Percentiles rank a stretch among this genome's conserved stretches.
phyloP scores from a whole-genome alignment of 2,329 filamentous ascomycete genomes.

The Neonectria punicea region DNA sequence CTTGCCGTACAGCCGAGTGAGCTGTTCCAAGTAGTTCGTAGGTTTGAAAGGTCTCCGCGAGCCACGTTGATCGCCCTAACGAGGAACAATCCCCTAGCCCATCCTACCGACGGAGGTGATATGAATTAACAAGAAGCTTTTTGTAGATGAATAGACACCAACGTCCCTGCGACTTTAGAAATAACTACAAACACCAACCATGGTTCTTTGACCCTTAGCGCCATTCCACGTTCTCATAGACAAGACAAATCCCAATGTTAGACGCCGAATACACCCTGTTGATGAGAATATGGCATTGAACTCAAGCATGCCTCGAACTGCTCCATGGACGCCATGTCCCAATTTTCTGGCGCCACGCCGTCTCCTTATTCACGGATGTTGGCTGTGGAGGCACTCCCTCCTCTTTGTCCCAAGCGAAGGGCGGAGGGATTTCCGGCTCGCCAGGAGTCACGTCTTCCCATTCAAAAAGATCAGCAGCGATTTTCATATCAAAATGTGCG shows the following conservation, averaged over 20 bases:
- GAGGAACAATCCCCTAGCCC: background rate
- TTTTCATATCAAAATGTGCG: background rate
- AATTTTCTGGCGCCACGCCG: background rate
- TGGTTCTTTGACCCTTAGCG: background rate
- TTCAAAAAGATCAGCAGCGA: background rate
- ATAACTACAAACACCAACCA: background rate
- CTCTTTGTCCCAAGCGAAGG: too few species aligned
- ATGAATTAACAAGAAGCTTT: background rate
- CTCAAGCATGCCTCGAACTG: background rate
- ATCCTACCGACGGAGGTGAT: background rate
- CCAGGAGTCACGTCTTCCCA: background rate
- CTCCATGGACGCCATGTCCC: background rate
- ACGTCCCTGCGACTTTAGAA: background rate
- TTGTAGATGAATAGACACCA: background rate
- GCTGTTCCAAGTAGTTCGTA: background rate
- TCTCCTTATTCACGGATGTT: background rate
- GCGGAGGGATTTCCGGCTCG: background rate
- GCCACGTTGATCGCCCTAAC: background rate
- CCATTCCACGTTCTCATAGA: background rate
- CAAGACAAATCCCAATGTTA: background rate
- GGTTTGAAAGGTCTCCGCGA: too few species aligned
- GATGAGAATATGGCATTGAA: background rate
- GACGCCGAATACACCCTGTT: background rate
- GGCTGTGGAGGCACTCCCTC: background rate
- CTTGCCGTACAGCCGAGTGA: background rate